Base-by-base conservation (phyloP, 2,329 filamentous ascomycete species). In the Nothopassalora personata region DNA sequence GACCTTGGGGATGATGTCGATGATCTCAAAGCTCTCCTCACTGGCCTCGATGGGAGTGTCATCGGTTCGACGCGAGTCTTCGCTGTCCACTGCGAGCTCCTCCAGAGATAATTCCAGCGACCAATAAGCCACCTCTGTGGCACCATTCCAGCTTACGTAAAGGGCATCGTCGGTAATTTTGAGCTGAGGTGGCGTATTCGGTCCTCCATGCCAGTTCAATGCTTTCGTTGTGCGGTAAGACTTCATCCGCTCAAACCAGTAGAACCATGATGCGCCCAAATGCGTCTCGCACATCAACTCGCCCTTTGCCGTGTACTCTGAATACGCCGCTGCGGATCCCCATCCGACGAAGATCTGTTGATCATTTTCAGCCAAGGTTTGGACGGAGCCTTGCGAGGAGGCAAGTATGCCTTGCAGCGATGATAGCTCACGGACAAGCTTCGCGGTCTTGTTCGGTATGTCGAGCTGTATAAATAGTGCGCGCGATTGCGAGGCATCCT, bases 31-130 rank as follows among this genome's bases (percentile, higher is more conserved):
- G 5, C 31, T 30, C 91, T 18, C 86, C 90, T 66, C 92, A 89
- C 74, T 83, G 92, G 56, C 88, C 90, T 47, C 86, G 86, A 63
- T 80, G 90, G 13, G 91, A 94, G 47, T 39, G 15, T 43, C 52
- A 6, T 39, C 19, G 7, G 1, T 4, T 31, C 8, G n/a, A 15
- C n/a, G 27, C 27, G 4, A 10, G 28, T 30, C 23, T 34, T 31
- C 30, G 27, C 10, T n/a, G 4, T 15, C 28, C n/a, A 30, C 27
- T 33, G 8, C 48, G 27, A 8, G 23, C 11, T 51, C 23, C 28
- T 59, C 58, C 13, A 36, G 57, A 15, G 56, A 43, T 30, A 62
- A 67, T 36, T 74, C 71, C 11, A 77, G 60, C 10, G 75, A 70
- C 82, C 82, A 81, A 9, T 59, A 68, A 1, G 63, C 61, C 9